A percentile compares a stretch with the other conserved stretches of the same genome.
Conservation (phyloP, 1,139 yeast species). For the Kodamaea alishanica region DNA sequence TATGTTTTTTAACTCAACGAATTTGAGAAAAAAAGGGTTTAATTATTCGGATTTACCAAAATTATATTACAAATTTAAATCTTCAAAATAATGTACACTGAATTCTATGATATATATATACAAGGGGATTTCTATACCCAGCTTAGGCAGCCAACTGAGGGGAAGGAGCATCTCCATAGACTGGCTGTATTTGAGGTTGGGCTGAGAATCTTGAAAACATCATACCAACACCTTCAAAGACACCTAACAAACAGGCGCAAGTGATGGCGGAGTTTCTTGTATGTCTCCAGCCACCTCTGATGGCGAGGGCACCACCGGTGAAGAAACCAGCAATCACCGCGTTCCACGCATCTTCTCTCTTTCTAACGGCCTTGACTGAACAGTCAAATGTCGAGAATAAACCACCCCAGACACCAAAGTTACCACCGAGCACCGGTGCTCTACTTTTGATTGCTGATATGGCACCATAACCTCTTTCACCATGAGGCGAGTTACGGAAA, state of each 20-base stretch:
- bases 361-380: slow-evolving; percentile 89
- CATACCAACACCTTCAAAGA: slow-evolving; percentile 97
- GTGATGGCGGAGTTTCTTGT: slow-evolving; percentile 95
- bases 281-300: slow-evolving; percentile 98
- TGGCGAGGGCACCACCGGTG: slow-evolving; percentile 96
- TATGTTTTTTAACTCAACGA: too few relatives aligned
- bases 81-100: slow-evolving; percentile 1
- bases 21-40: too few relatives aligned
- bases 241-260: slow-evolving; percentile 95
- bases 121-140: slow-evolving; percentile 1
- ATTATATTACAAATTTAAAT: too few relatives aligned
- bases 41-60: too few relatives aligned
- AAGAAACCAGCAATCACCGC: slow-evolving; percentile 97
- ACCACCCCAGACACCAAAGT: slow-evolving; percentile 99
- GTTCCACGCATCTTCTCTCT: slow-evolving; percentile 98
- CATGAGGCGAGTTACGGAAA: slow-evolving; percentile 94
- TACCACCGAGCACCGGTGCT: slow-evolving; percentile 98
- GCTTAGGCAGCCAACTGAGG: slow-evolving; percentile 44
- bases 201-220: slow-evolving; percentile 92
- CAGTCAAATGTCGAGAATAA: slow-evolving; percentile 94
- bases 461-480: slow-evolving; percentile 91
- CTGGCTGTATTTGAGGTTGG: slow-evolving; percentile 80
- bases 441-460: slow-evolving; percentile 88
- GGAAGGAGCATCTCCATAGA: slow-evolving; percentile 58
- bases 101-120: slow-evolving; percentile 1